Conservation (phyloP, 2,329 filamentous ascomycete genomes). For the Trichoderma atroviride region DNA sequence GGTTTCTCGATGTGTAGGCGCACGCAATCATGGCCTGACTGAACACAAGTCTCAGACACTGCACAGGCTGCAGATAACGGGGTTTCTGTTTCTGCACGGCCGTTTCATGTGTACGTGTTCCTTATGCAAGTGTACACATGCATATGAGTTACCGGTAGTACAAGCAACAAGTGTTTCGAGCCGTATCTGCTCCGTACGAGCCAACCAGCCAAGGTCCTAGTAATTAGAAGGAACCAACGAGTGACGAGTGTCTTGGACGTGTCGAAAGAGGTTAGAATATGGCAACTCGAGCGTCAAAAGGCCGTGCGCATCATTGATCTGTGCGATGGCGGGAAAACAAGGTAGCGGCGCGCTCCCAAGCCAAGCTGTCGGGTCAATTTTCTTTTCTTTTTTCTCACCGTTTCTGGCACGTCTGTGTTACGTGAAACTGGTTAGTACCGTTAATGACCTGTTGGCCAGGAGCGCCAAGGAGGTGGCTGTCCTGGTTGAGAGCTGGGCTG, state of each 20-base stretch:
- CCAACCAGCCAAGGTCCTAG: not conserved
- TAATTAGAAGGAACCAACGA: not conserved
- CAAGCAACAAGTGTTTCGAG: not conserved
- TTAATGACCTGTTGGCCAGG: not conserved
- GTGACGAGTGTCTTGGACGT: not conserved
- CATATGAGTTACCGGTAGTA: not conserved
- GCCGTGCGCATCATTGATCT: not conserved
- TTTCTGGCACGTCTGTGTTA: not conserved
- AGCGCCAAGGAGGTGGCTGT: not conserved
- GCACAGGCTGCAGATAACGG: not conserved
- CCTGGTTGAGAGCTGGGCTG: not conserved
- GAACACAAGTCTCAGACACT: conserved; percentile 14
- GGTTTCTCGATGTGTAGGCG: not conserved
- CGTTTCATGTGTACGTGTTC: not conserved
- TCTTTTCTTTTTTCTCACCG: not conserved
- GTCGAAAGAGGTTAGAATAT: not conserved
- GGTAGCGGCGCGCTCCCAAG: not conserved
- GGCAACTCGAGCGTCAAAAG: not conserved
- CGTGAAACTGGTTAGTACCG: not conserved
- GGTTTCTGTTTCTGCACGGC: conserved; percentile 13
- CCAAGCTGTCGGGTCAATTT: not conserved
- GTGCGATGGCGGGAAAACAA: conserved; percentile 8
- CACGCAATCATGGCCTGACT: not conserved
- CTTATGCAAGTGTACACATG: not conserved
- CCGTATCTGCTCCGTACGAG: not conserved